Evolutionary conservation across 176 grass and related monocot species (phyloP), one percentile per base, ranked within the genome.

Genomic region (Poa annua): DNA sequence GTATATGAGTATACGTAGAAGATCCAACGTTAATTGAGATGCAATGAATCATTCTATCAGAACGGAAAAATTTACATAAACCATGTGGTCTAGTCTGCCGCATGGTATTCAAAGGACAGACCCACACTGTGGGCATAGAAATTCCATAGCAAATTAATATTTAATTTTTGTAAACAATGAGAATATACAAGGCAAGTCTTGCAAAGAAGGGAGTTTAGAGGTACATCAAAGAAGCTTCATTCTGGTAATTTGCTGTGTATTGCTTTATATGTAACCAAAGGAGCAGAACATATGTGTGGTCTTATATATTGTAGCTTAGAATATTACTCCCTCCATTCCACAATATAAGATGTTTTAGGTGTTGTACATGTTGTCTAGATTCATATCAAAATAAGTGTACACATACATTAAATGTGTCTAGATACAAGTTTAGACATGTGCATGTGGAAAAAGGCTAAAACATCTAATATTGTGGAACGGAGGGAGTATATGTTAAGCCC

Each of bases 401-500:
- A n/a, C n/a, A n/a, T n/a, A n/a, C n/a, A n/a, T n/a, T n/a, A n/a
- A n/a, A n/a, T n/a, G n/a, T n/a, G n/a, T n/a, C n/a, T n/a, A n/a
- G n/a, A n/a, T n/a, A n/a, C n/a, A n/a, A n/a, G n/a, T n/a, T n/a
- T n/a, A n/a, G n/a, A n/a, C n/a, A n/a, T n/a, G n/a, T n/a, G n/a
- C n/a, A n/a, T n/a, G n/a, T n/a, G n/a, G n/a, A n/a, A n/a, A n/a
- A n/a, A n/a, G n/a, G n/a, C n/a, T n/a, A n/a, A n/a, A n/a, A n/a
- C n/a, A n/a, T n/a, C n/a, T n/a, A n/a, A n/a, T n/a, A n/a, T n/a
- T n/a, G n/a, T n/a, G n/a, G n/a, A n/a, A n/a, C n/a, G n/a, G n/a
- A n/a, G n/a, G n/a, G n/a, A n/a, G n/a, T n/a, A 70, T 55, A 39
- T 69, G 49, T 56, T 42, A 22, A 71, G 48, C 50, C 57, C 50